A percentile compares a stretch with the other conserved stretches of the same genome.
Conservation (phyloP, 2,329 filamentous ascomycete genomes). For the Fusarium solani-melongenae region DNA sequence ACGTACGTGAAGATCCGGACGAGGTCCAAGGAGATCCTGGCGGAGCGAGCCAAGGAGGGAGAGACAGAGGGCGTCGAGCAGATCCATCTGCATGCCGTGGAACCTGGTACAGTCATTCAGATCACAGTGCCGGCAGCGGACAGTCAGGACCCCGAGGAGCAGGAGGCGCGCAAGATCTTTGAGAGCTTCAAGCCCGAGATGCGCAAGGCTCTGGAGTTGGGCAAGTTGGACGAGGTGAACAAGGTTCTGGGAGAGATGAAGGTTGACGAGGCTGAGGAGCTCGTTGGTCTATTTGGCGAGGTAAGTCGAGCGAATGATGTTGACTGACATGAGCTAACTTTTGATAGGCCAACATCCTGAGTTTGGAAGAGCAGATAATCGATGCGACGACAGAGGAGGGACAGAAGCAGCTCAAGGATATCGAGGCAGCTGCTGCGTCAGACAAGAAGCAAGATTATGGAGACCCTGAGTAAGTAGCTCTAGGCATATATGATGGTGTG, state of each 20-base stretch:
- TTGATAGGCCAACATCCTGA: constrained; percentile 81
- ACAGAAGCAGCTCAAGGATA: constrained; percentile 78
- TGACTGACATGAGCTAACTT: constrained; percentile 33
- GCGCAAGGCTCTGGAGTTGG: constrained; percentile 84
- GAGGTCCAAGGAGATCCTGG: constrained; percentile 77
- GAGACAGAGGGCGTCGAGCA: constrained; percentile 83
- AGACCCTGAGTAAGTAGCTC: constrained; percentile 54
- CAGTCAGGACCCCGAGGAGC: constrained; percentile 72
- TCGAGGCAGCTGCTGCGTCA: constrained; percentile 65
- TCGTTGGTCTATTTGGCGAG: constrained; percentile 83
- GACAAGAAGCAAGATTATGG: constrained; percentile 41
- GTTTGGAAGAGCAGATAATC: constrained; percentile 91
- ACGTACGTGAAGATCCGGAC: constrained; percentile 86
- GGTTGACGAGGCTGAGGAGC: constrained; percentile 86
- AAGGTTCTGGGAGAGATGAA: constrained; percentile 83
- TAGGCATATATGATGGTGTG: background rate
- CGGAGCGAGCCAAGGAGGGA: constrained; percentile 62
- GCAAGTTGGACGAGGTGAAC: constrained; percentile 75
- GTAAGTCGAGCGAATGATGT: constrained; percentile 51
- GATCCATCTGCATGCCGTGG: constrained; percentile 96
- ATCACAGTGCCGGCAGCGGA: constrained; percentile 81
- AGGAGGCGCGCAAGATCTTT: constrained; percentile 78
- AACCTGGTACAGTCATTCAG: constrained; percentile 90
- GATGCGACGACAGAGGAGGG: constrained; percentile 94
- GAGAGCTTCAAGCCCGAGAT: constrained; percentile 86